phyloP scores from a whole-genome alignment of 2,329 filamentous ascomycete genomes.

The Phialophora verrucosa region DNA sequence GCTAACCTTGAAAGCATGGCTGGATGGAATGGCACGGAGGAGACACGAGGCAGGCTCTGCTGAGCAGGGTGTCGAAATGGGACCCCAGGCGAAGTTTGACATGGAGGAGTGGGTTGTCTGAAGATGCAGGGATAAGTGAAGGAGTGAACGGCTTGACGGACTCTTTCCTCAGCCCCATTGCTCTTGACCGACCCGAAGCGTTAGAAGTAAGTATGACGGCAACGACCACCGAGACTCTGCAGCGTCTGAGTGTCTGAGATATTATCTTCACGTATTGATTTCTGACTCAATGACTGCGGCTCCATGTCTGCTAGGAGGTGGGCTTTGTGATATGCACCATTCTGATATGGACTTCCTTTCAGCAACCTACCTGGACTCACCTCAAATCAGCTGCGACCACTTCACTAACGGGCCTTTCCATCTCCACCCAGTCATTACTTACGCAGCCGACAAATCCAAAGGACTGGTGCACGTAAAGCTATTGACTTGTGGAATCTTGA shows the following conservation, averaged over 20 bases:
- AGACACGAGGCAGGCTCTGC: background rate
- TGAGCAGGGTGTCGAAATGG: background rate
- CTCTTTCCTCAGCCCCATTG: background rate
- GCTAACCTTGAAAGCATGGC: background rate
- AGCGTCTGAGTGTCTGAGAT: background rate
- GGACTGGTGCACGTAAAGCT: slow-evolving; percentile 44
- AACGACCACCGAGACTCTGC: background rate
- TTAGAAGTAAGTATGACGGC: background rate
- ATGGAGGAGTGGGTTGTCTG: background rate
- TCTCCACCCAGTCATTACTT: background rate
- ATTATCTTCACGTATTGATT: background rate
- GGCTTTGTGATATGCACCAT: background rate
- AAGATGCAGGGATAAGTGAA: background rate
- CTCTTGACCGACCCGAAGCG: background rate
- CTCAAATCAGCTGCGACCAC: background rate
- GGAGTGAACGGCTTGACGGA: background rate
- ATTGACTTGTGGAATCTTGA: slow-evolving; percentile 41
- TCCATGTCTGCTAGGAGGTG: background rate
- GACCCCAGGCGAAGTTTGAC: background rate
- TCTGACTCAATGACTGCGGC: background rate
- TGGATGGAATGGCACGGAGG: background rate
- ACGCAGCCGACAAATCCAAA: slow-evolving; percentile 37
- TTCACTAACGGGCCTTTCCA: background rate
- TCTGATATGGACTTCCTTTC: background rate
- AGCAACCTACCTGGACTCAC: background rate